Base-by-base conservation (phyloP, 768 basidiomycete species). In the Leucocoprinus leucothites region DNA sequence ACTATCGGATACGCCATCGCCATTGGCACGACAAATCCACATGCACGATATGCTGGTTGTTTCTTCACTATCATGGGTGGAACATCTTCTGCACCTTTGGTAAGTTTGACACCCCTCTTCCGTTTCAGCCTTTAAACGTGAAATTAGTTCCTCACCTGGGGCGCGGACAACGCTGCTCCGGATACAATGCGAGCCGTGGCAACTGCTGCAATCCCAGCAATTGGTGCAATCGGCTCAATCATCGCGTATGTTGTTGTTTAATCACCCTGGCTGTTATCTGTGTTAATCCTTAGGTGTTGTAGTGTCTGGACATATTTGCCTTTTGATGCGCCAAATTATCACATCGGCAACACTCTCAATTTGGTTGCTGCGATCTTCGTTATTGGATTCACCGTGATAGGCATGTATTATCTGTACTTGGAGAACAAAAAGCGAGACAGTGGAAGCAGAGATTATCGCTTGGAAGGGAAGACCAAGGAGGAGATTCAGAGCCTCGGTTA, bases 241-340 rank as follows among this genome's bases (percentile, higher is more conserved):
- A 75, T 79, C 19, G 74, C 74, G 78, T 77, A 60, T 48, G 74
- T 64, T 18, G n/a, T 11, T 21, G 11, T 31, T 24, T 31, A 22
- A 46, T 9, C 21, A 11, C 18, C 36, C 14, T 45, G 43, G 11
- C 14, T 18, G 11, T 3, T 31, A 1, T 46, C 21, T 2, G 31
- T 31, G 11, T 38, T 36, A 45, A 54, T 35, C 36, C 14, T 25
- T 49, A n/a, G n/a, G n/a, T n/a, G n/a, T n/a, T n/a, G n/a, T 51
- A 77, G 75, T 41, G 77, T 77, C 2, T 78, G 76, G 77, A 76
- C 77, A 7, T 80, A 80, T 56, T 61, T 78, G 11, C 75, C 77
- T 4, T 60, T 60, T 13, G 78, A 80, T 57, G 71, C 76, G 1
- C 78, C 77, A 3, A 67, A 78, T 53, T 80, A 68, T 55, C 77